Base-by-base conservation (phyloP, 1,284 basidiomycete species). In the Termitomyces sp. region DNA sequence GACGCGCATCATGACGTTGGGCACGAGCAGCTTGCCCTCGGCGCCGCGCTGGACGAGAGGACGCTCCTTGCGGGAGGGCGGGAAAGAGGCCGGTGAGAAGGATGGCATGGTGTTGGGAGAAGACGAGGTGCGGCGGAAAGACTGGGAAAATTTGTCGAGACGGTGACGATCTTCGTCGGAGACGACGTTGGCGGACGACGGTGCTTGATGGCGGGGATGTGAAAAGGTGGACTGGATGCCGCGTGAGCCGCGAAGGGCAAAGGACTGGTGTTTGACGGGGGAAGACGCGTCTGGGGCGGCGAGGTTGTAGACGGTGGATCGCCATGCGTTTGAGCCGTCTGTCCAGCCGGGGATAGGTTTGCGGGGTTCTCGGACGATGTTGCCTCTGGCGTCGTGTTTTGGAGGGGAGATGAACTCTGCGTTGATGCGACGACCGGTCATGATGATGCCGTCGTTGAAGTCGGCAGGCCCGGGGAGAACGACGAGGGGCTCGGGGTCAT, bases 401-500 rank as follows among this genome's bases (percentile, higher is more conserved):
- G 68, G 73, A 46, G 73, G 70, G 0, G 74, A 64, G 55, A 73
- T 74, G 31, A 84, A 70, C 8, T 76, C 75, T 15, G 73, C 74
- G 44, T 77, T 72, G 65, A 86, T 79, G 53, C 79, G 78, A n/a
- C 76, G 77, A 21, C 82, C 82, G 78, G 86, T 84, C 77, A 88
- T 86, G 67, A 85, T 73, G 53, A 63, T 48, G 39, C 86, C 86
- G 36, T 74, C 74, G 55, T 74, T 73, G 64, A 77, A 81, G 39
- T 79, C 72, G 39, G 10, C 39, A 1, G 34, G 2, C 1, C 21
- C 70, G 67, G 58, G 68, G 61, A 53, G 41, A 40, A 60, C 62
- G 44, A 38, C n/a, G 34, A 26, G 47, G 0, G 26, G 59, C 49
- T 15, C 54, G 41, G 70, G 66, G 30, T 64, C 66, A 38, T 64